Percentiles rank a stretch among this genome's conserved stretches.
Evolutionary conservation across 2,329 filamentous ascomycete genomes (phyloP).

Genomic region (Byssochlamys sp.): DNA sequence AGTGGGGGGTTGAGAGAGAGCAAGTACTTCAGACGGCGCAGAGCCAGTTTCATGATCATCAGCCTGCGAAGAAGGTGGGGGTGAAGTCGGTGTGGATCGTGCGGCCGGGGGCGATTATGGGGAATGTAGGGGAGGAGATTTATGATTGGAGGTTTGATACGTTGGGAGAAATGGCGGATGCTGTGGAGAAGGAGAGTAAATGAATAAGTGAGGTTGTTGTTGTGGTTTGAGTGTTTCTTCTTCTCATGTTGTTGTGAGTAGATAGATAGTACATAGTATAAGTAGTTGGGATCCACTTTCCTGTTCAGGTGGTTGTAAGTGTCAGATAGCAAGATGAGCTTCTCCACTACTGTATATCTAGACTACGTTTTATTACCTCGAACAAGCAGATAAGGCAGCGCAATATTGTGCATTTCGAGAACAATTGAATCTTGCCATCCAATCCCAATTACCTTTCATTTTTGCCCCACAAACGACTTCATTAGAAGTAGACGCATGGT

Average conservation of each 20-base stretch:
- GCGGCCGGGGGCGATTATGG: slow-evolving; percentile 32
- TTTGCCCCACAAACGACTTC: slow-evolving; percentile 34
- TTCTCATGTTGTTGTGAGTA: neutral
- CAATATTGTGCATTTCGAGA: neutral
- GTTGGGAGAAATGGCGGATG: slow-evolving; percentile 52
- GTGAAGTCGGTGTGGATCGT: slow-evolving; percentile 58
- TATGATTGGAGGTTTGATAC: slow-evolving; percentile 52
- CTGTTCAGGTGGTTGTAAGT: neutral
- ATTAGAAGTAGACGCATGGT: slow-evolving; percentile 7
- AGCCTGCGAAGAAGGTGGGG: slow-evolving; percentile 52
- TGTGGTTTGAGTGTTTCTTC: neutral
- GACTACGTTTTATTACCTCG: neutral
- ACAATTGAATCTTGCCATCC: neutral
- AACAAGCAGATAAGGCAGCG: neutral
- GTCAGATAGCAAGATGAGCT: slow-evolving; percentile 20
- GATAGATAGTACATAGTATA: too few relatives aligned
- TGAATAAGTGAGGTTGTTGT: neutral
- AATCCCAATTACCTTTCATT: neutral
- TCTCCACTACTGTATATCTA: neutral
- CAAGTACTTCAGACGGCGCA: slow-evolving; percentile 60
- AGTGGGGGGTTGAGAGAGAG: slow-evolving; percentile 48
- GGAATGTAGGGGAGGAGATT: slow-evolving; percentile 28
- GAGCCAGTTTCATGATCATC: slow-evolving; percentile 58
- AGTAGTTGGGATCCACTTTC: neutral
- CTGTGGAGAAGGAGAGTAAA: slow-evolving; percentile 11